Evolutionary conservation across 495 filamentous ascomycete genomes (phyloP).

Genomic region (Antarctomyces pellizariae): DNA sequence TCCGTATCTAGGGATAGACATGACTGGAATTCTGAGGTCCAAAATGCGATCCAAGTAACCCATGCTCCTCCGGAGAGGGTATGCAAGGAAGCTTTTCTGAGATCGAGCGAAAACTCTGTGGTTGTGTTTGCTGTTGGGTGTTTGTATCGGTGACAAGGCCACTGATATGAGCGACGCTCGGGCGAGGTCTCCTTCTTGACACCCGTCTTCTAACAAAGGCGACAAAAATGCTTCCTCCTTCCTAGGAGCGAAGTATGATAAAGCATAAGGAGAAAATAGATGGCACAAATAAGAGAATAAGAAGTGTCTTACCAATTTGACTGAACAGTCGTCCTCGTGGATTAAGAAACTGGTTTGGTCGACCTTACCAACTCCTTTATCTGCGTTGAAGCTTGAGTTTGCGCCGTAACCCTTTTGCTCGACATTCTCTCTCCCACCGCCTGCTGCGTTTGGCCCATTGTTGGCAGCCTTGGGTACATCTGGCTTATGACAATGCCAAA

Average conservation of each 20-base stretch:
- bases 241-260: slow-evolving; percentile 2
- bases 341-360: slow-evolving; percentile 59
- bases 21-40: slow-evolving; percentile 25
- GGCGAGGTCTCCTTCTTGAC: slow-evolving; percentile 72
- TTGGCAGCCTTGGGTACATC: slow-evolving; percentile 15
- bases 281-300: slow-evolving; percentile 10
- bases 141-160: slow-evolving; percentile 73
- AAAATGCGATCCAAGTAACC: slow-evolving; percentile 11
- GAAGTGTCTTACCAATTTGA: slow-evolving; percentile 33
- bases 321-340: slow-evolving; percentile 33
- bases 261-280: slow-evolving; percentile 4
- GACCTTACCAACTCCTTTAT: slow-evolving; percentile 44
- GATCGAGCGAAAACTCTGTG: slow-evolving; percentile 13
- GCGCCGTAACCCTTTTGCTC: slow-evolving; percentile 52
- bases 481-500: slow-evolving; percentile 98
- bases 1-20: slow-evolving; percentile 22
- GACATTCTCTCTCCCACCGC: slow-evolving; percentile 14
- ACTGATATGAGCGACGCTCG: slow-evolving; percentile 25
- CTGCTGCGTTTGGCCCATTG: slow-evolving; percentile 4
- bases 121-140: slow-evolving; percentile 46
- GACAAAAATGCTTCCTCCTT: too few species aligned
- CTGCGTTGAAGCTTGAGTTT: slow-evolving; percentile 38
- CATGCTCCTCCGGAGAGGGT: slow-evolving; percentile 13
- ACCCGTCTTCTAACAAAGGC: slow-evolving; percentile 21
- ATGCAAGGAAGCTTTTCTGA: slow-evolving; percentile 4